These are phyloP conservation scores for Holtermannia corniformis DNA, from an alignment of 768 basidiomycete genomes.

Conservation along the genomic window DNA sequence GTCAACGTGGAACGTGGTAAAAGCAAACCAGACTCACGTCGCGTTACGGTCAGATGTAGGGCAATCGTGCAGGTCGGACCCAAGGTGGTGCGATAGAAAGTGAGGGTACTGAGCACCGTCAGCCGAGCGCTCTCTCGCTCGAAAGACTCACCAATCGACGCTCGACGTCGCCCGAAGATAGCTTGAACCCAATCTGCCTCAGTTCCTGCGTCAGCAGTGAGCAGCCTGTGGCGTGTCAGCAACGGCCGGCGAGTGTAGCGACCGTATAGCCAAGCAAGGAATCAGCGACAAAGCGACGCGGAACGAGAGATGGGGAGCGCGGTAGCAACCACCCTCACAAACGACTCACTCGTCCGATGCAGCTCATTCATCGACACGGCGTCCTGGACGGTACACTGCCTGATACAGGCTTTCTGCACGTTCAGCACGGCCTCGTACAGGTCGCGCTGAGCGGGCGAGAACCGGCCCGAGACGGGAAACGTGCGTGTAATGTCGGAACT, in stretches of 20 bases:
- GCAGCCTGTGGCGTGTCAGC: constrained; percentile 44
- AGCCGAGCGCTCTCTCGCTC: not conserved
- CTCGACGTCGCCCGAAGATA: constrained; percentile 57
- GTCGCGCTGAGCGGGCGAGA: constrained; percentile 68
- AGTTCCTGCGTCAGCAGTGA: constrained; percentile 61
- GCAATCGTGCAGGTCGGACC: constrained; percentile 89
- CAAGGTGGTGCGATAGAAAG: constrained; percentile 82
- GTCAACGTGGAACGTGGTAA: constrained; percentile 8
- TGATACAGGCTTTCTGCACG: constrained; percentile 41
- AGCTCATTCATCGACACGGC: constrained; percentile 62
- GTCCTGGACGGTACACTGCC: constrained; percentile 43
- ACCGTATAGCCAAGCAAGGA: too few relatives aligned
- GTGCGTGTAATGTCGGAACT: constrained; percentile 83
- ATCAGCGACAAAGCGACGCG: not conserved
- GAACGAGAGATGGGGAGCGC: not conserved
- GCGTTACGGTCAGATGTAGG: constrained; percentile 37
- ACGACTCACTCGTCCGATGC: constrained; percentile 54
- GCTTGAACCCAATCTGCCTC: constrained; percentile 62
- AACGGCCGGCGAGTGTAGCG: not conserved
- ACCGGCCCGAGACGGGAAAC: constrained; percentile 73
- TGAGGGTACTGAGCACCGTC: constrained; percentile 60
- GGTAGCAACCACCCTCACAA: too few relatives aligned
- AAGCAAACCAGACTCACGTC: constrained; percentile 21
- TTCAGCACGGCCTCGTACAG: constrained; percentile 55
- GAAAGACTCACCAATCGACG: constrained; percentile 46